phyloP scores from a whole-genome alignment of 2,329 filamentous ascomycete genomes.

The Epichloe sylvatica region DNA sequence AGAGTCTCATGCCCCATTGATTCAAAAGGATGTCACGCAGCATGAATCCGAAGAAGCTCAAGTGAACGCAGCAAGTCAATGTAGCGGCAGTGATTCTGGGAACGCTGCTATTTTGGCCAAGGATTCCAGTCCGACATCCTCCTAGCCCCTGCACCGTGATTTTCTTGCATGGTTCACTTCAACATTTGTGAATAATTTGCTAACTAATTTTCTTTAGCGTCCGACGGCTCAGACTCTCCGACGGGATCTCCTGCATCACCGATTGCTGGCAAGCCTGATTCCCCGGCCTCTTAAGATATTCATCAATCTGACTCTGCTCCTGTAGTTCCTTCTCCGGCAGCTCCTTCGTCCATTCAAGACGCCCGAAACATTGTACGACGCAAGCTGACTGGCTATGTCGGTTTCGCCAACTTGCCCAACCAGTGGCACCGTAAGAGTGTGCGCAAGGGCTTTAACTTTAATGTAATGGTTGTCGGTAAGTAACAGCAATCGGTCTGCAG shows the following conservation, averaged over 20 bases:
- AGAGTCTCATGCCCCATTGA: slow-evolving; percentile 26
- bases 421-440: slow-evolving; percentile 99
- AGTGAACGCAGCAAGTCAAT: neutral
- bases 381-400: slow-evolving; percentile 96
- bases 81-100: neutral
- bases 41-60: neutral
- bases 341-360: slow-evolving; percentile 40
- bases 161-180: neutral
- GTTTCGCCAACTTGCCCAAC: slow-evolving; percentile 96
- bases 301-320: slow-evolving; percentile 21
- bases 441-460: slow-evolving; percentile 99
- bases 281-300: slow-evolving; percentile 18
- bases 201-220: slow-evolving; percentile 21
- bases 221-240: slow-evolving; percentile 30
- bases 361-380: slow-evolving; percentile 93
- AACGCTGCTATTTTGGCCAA: neutral
- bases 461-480: slow-evolving; percentile 99
- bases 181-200: neutral
- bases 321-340: slow-evolving; percentile 21
- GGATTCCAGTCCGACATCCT: slow-evolving; percentile 5
- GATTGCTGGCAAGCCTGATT: slow-evolving; percentile 24
- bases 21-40: slow-evolving; percentile 11
- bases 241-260: slow-evolving; percentile 29
- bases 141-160: slow-evolving; percentile 20
- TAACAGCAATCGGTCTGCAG: slow-evolving; percentile 14